Evolutionary conservation across 257 asterid genomes (phyloP).

Genomic region (Coffea canephora): DNA sequence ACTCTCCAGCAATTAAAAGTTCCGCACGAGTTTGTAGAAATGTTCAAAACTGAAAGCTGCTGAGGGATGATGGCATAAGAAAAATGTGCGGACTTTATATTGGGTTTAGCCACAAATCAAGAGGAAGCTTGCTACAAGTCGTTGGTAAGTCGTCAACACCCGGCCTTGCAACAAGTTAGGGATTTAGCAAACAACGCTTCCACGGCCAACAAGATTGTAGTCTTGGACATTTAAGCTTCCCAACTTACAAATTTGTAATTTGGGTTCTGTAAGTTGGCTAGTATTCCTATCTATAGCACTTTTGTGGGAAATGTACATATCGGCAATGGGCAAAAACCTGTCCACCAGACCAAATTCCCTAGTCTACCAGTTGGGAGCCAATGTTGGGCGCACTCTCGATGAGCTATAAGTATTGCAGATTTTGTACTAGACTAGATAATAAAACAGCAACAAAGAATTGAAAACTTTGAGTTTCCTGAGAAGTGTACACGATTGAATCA

Average conservation of each 20-base stretch:
- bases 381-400: neutral
- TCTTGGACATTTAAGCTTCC: neutral
- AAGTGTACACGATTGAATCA: neutral
- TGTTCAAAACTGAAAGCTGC: neutral
- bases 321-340: neutral
- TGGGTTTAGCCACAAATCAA: conserved; percentile 6
- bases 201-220: conserved; percentile 15
- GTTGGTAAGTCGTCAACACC: neutral
- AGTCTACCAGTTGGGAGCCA: too few relatives aligned
- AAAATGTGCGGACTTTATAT: conserved; percentile 9
- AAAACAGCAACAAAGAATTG: neutral
- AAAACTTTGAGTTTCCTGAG: neutral
- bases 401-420: neutral
- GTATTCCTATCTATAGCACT: too few relatives aligned
- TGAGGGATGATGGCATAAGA: neutral
- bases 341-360: too few relatives aligned
- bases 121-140: conserved; percentile 2
- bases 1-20: conserved; percentile 11
- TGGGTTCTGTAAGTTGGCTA: neutral
- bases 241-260: too few relatives aligned
- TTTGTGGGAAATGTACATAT: neutral
- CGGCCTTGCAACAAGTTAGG: neutral
- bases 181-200: neutral
- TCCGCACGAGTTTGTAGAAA: conserved; percentile 8
- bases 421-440: neutral